These are phyloP conservation scores for Phytophthora brassicae DNA, from an alignment of 352 stramenopile species.

Conservation along the genomic window DNA sequence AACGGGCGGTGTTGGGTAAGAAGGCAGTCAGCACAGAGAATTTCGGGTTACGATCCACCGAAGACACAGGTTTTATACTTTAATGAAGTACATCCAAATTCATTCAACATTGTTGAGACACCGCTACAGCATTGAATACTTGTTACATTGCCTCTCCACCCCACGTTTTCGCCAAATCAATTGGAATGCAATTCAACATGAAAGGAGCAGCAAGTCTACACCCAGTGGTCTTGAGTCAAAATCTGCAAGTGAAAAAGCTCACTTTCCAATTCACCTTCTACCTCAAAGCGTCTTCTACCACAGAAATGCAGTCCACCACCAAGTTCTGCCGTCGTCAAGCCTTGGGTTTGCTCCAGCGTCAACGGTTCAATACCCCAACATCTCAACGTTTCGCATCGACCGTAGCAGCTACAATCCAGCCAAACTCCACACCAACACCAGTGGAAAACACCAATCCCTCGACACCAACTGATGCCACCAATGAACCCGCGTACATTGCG, in stretches of 20 bases:
- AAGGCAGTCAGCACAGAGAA: too few relatives aligned
- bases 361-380: background rate
- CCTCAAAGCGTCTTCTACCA: background rate
- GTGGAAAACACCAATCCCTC: background rate
- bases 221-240: too few relatives aligned
- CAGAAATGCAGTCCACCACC: constrained; percentile 9
- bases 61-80: too few relatives aligned
- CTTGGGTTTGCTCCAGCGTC: constrained; percentile 9
- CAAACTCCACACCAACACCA: background rate
- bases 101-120: constrained; percentile 1
- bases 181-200: background rate
- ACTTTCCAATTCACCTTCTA: constrained; percentile 11
- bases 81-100: too few relatives aligned
- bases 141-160: background rate
- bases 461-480: constrained; percentile 6
- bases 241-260: constrained; percentile 6
- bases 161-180: background rate
- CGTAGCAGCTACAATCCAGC: background rate
- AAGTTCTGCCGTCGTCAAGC: constrained; percentile 9
- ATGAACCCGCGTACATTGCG: constrained; percentile 9
- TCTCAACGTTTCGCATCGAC: constrained; percentile 7
- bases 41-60: too few relatives aligned
- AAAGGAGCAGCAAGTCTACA: too few relatives aligned
- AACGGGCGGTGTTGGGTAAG: too few relatives aligned
- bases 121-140: background rate